These are phyloP conservation scores for Fusarium bactridioides DNA, from an alignment of 2,329 filamentous ascomycete species.

Conservation along the genomic window DNA sequence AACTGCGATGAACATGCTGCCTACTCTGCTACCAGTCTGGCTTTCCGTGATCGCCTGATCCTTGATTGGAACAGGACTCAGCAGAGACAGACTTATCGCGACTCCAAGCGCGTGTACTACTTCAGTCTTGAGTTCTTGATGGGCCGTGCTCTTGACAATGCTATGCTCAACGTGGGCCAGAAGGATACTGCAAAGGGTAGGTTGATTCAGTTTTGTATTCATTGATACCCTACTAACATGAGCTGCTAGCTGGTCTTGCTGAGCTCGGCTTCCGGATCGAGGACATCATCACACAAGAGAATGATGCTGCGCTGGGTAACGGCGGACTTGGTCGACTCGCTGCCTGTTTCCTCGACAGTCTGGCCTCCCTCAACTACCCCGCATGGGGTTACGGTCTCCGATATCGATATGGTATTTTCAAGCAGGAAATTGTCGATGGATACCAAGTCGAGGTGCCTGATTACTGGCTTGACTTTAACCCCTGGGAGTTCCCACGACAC, in stretches of 20 bases:
- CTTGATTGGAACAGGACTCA: constrained; percentile 98
- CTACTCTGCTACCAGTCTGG: constrained; percentile 89
- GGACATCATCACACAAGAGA: constrained; percentile 92
- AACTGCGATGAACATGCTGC: constrained; percentile 97
- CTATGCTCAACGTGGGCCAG: constrained; percentile 93
- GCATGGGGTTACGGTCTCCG: constrained; percentile 97
- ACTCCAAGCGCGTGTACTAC: constrained; percentile 96
- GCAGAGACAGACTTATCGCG: constrained; percentile 89
- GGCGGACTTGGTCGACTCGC: constrained; percentile 94
- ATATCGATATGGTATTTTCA: constrained; percentile 98
- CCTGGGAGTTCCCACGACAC: constrained; percentile 97
- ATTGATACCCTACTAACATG: background rate
- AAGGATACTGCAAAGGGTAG: constrained; percentile 84
- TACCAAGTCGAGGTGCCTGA: constrained; percentile 98
- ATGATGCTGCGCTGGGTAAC: constrained; percentile 95
- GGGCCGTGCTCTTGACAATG: constrained; percentile 96
- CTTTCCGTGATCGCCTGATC: constrained; percentile 91
- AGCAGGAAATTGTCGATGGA: constrained; percentile 97
- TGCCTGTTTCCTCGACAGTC: constrained; percentile 95
- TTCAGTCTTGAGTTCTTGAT: constrained; percentile 97
- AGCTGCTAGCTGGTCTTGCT: constrained; percentile 72
- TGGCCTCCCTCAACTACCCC: constrained; percentile 93
- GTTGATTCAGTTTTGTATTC: constrained; percentile 30
- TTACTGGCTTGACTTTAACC: constrained; percentile 99
- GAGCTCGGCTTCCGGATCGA: constrained; percentile 97